These are phyloP conservation scores for Triangularia setosa DNA, from an alignment of 2,329 filamentous ascomycete species.

Conservation along the genomic window DNA sequence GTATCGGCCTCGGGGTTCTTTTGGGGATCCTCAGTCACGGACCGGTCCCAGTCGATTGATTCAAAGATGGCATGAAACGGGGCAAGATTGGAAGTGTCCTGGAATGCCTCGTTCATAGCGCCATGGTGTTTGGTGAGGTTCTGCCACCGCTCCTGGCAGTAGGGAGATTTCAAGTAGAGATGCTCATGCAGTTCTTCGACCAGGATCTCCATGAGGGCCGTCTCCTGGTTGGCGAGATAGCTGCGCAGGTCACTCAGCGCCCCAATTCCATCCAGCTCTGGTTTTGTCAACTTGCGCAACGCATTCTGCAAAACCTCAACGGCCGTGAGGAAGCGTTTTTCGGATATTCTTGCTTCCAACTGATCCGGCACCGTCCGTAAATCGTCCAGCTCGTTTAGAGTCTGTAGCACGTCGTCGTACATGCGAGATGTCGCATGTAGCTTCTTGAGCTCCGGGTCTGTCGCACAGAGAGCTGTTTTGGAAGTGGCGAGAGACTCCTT, in stretches of 20 bases:
- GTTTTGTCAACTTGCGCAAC: constrained; percentile 74
- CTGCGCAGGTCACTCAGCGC: constrained; percentile 79
- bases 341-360: constrained; percentile 88
- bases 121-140: constrained; percentile 66
- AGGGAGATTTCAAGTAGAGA: constrained; percentile 94
- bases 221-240: constrained; percentile 92
- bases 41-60: constrained; percentile 54
- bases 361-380: constrained; percentile 86
- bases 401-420: constrained; percentile 85
- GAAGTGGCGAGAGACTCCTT: constrained; percentile 79
- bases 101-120: constrained; percentile 33
- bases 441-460: constrained; percentile 87
- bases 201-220: constrained; percentile 84
- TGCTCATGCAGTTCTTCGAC: constrained; percentile 98
- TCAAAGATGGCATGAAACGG: constrained; percentile 61
- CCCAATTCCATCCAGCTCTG: constrained; percentile 87
- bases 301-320: constrained; percentile 90
- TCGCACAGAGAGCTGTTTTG: constrained; percentile 75
- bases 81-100: constrained; percentile 43
- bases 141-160: constrained; percentile 96
- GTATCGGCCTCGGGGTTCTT: constrained; percentile 95
- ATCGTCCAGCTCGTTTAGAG: constrained; percentile 80
- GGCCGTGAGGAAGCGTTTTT: constrained; percentile 89
- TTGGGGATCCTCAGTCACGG: constrained; percentile 77
- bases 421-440: constrained; percentile 82